phyloP scores from a whole-genome alignment of 106 monocot species.

The Vanilla planifolia region DNA sequence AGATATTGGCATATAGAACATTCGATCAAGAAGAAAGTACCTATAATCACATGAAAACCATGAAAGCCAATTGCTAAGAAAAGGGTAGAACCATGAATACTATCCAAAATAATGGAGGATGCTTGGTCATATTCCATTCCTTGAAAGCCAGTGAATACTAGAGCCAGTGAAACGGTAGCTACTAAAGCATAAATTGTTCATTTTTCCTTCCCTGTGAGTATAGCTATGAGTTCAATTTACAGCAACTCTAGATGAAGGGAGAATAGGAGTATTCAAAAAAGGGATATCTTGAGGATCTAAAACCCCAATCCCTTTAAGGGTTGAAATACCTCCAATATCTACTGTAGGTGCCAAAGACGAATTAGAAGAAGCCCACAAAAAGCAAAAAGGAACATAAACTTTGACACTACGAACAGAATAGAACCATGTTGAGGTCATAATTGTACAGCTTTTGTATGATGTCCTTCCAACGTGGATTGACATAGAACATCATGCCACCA shows the following conservation, averaged over 20 bases:
- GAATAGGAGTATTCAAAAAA: not conserved
- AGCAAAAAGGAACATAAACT: conserved; percentile 4
- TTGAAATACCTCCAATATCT: not conserved
- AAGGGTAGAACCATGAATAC: conserved; percentile 15
- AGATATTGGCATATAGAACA: not conserved
- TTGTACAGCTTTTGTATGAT: conserved; percentile 11
- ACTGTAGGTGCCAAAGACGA: conserved; percentile 6
- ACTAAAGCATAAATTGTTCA: not conserved
- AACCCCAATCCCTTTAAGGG: not conserved
- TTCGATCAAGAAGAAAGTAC: conserved; percentile 20
- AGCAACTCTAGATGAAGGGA: not conserved
- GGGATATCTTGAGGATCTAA: not conserved
- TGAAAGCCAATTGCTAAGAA: conserved; percentile 16
- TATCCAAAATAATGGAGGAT: conserved; percentile 15
- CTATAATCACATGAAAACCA: conserved; percentile 28
- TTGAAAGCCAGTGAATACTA: conserved; percentile 13
- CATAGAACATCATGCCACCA: conserved; percentile 1
- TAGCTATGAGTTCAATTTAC: conserved; percentile 2
- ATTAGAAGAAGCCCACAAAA: not conserved
- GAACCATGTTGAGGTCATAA: not conserved
- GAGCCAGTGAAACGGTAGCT: conserved; percentile 2
- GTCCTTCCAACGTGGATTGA: conserved; percentile 6
- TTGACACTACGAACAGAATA: conserved; percentile 9
- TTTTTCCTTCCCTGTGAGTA: conserved; percentile 10
- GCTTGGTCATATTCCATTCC: conserved; percentile 15